Evolutionary conservation across 495 filamentous ascomycete species (phyloP), one percentile per base, ranked within the genome.

Genomic region (Achaetomiella virescens): DNA sequence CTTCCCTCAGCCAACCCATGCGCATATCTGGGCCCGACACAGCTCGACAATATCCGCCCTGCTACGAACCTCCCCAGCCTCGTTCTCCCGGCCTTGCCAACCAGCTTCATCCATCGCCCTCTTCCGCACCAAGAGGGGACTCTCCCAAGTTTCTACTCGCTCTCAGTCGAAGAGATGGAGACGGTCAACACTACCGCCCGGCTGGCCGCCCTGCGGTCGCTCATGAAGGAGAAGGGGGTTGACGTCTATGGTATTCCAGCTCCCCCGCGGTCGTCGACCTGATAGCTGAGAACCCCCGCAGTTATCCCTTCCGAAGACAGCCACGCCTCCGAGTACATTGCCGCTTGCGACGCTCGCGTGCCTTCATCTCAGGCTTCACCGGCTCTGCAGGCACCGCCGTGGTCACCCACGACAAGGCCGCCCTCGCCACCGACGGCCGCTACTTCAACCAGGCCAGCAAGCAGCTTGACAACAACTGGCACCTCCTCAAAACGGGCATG

Each of bases 361-460:
- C 84, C 66, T 96, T 87, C 59, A 95, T 97, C 58, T 91, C 84
- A 42, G 95, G 95, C 37, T 99, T 99, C 70, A 88, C 89, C 50
- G 95, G 95, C 24, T 99, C 95, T 31, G 91, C 95, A 15, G 95
- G 95, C 44, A 95, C 87, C 29, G 95, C 92, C 24, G 85, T 97
- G 46, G 76, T 99, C 45, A 95, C 91, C 18, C 77, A 80, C 41
- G 86, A 88, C 54, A 91, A 91, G 70, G 95, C 95, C 1, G 88
- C 91, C 18, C 75, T 99, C 37, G 87, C 92, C 21, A 99, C 95
- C 27, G 95, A 99, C 69, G 95, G 95, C 21, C 86, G 95, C 41
- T 99, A 99, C 72, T 97, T 97, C 78, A 97, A 97, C 73, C 95
- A 99, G 71, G 95, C 95, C 44, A 75, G 84, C 43, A 87, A 93